phyloP scores from a whole-genome alignment of 2,329 filamentous ascomycete species.

The Fusarium sp. region DNA sequence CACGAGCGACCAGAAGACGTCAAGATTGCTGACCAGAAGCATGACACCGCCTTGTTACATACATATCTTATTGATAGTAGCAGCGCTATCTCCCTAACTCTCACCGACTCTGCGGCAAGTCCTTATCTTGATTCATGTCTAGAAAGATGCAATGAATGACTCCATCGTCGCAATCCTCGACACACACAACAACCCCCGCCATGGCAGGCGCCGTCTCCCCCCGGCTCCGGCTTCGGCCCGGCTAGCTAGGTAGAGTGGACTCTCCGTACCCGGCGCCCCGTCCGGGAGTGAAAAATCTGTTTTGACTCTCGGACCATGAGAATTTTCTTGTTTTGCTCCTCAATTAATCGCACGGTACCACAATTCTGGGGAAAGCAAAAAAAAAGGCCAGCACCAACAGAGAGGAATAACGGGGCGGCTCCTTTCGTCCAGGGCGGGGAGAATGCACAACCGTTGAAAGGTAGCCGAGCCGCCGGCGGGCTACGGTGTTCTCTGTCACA shows the following conservation, averaged over 20 bases:
- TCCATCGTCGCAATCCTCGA: slow-evolving; percentile 12
- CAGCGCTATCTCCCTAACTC: slow-evolving; percentile 11
- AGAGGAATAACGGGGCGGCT: background rate
- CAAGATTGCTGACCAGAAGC: slow-evolving; percentile 21
- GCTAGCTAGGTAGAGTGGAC: slow-evolving; percentile 18
- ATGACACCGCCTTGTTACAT: slow-evolving; percentile 31
- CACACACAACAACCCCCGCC: slow-evolving; percentile 21
- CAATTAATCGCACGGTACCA: slow-evolving; percentile 37
- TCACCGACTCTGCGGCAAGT: slow-evolving; percentile 12
- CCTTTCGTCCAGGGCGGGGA: slow-evolving; percentile 1
- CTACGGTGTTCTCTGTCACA: slow-evolving; percentile 10
- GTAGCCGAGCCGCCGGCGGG: slow-evolving; percentile 15
- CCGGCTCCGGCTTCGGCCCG: slow-evolving; percentile 45
- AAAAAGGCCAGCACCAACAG: slow-evolving; percentile 11
- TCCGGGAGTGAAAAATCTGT: slow-evolving; percentile 10
- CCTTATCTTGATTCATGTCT: slow-evolving; percentile 20
- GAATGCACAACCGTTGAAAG: slow-evolving; percentile 26
- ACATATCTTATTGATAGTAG: background rate
- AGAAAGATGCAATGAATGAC: slow-evolving; percentile 8
- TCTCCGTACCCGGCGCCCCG: slow-evolving; percentile 39
- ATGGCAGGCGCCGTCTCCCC: slow-evolving; percentile 26
- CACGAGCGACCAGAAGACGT: slow-evolving; percentile 20
- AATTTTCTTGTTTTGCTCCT: slow-evolving; percentile 19
- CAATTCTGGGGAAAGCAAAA: slow-evolving; percentile 33
- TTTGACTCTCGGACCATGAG: slow-evolving; percentile 5